Percentiles rank a stretch among this genome's conserved stretches.
phyloP scores from a whole-genome alignment of 2,329 filamentous ascomycete genomes.

The Alternaria infectoria region DNA sequence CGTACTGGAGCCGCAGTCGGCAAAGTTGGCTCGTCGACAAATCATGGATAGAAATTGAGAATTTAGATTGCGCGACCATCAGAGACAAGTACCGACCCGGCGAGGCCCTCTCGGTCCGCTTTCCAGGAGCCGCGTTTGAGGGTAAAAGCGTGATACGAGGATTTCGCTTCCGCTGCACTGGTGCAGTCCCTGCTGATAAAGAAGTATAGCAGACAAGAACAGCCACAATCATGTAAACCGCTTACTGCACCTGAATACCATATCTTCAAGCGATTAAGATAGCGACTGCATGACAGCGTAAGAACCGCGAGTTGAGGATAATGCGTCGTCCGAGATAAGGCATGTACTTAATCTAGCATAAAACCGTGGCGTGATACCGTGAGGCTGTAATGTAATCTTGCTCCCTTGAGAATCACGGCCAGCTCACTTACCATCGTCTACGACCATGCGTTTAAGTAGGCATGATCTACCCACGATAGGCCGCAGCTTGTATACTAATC shows the following conservation, averaged over 20 bases:
- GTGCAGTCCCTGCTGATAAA: constrained; percentile 12
- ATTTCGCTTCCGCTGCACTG: constrained; percentile 18
- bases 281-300: background rate
- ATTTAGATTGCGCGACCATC: constrained; percentile 9
- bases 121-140: constrained; percentile 1
- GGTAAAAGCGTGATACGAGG: constrained; percentile 10
- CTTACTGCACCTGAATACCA: background rate
- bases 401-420: background rate
- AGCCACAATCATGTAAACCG: constrained; percentile 5
- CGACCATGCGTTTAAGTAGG: background rate
- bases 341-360: background rate
- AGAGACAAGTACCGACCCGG: background rate
- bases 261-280: background rate
- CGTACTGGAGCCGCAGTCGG: background rate
- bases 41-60: constrained; percentile 16
- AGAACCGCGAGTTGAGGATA: background rate
- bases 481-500: background rate
- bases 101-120: constrained; percentile 8
- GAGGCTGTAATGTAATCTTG: background rate
- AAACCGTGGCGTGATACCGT: constrained; percentile 1
- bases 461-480: background rate
- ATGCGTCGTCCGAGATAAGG: background rate
- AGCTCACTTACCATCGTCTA: background rate
- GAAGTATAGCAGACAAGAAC: background rate
- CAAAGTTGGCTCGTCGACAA: constrained; percentile 7